phyloP scores from a whole-genome alignment of 1,284 basidiomycete genomes.

The Leccinum griseonigrum region DNA sequence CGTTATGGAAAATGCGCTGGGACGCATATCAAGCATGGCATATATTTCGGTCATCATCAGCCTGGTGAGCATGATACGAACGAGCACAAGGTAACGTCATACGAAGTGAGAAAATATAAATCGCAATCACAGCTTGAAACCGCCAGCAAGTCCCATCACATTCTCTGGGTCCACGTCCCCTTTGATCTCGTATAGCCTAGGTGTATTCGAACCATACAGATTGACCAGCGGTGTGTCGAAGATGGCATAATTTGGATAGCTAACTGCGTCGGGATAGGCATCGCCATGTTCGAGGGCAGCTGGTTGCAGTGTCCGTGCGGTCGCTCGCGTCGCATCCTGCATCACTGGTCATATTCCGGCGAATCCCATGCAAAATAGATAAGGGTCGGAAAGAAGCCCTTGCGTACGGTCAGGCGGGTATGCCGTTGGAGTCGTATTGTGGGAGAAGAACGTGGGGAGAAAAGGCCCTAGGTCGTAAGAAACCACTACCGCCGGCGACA shows the following conservation, averaged over 20 bases:
- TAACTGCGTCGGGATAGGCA: slow-evolving; percentile 21
- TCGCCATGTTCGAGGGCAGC: not conserved
- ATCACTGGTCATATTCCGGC: slow-evolving; percentile 38
- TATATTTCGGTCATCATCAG: not conserved
- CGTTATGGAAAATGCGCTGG: not conserved
- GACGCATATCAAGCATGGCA: not conserved
- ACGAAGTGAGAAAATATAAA: not conserved
- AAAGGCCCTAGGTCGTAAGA: slow-evolving; percentile 58
- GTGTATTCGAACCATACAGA: slow-evolving; percentile 26
- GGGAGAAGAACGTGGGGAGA: slow-evolving; percentile 30
- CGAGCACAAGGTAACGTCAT: not conserved
- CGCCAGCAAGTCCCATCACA: slow-evolving; percentile 53
- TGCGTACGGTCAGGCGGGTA: slow-evolving; percentile 44
- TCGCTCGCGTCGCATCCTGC: slow-evolving; percentile 38
- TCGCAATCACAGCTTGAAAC: slow-evolving; percentile 29
- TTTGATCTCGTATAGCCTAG: slow-evolving; percentile 38
- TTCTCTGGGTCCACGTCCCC: slow-evolving; percentile 43
- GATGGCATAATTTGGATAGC: slow-evolving; percentile 52
- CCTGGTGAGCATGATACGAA: not conserved
- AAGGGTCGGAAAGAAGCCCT: slow-evolving; percentile 43
- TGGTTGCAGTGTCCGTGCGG: slow-evolving; percentile 34
- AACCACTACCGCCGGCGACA: slow-evolving; percentile 5
- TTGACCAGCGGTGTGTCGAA: slow-evolving; percentile 39
- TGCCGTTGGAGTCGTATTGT: slow-evolving; percentile 34
- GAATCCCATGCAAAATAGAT: slow-evolving; percentile 45